These are phyloP conservation scores for Cicer pinnatifidum DNA, from an alignment of 306 rosid species.

Conservation along the genomic window DNA sequence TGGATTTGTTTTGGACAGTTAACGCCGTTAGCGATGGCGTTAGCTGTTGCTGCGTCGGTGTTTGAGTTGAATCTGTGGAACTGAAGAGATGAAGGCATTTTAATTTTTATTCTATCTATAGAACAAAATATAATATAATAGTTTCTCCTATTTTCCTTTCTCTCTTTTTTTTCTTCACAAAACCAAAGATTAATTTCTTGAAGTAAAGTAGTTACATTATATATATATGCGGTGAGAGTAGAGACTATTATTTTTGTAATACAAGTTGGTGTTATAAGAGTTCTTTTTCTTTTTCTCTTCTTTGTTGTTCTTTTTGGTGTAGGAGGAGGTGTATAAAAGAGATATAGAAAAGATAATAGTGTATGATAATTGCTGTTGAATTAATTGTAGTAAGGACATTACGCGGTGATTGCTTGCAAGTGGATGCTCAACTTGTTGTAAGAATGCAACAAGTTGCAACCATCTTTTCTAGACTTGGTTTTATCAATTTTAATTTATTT, in stretches of 20 bases:
- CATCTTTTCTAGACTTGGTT: constrained; percentile 56
- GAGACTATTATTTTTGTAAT: constrained; percentile 39
- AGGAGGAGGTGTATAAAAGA: not conserved
- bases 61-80: constrained; percentile 60
- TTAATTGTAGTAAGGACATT: constrained; percentile 55
- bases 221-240: constrained; percentile 22
- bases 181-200: constrained; percentile 34
- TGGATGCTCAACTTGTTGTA: constrained; percentile 66
- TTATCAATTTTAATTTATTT: constrained; percentile 13
- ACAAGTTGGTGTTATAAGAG: constrained; percentile 33
- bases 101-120: not conserved
- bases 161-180: not conserved
- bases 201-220: not conserved
- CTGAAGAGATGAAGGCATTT: constrained; percentile 78
- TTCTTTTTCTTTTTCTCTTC: constrained; percentile 13
- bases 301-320: not conserved
- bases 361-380: constrained; percentile 35
- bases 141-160: too few relatives aligned
- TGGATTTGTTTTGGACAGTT: constrained; percentile 54
- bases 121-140: too few relatives aligned
- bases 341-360: constrained; percentile 8
- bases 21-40: constrained; percentile 38
- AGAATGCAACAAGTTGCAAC: constrained; percentile 79
- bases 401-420: constrained; percentile 68
- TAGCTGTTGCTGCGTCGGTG: constrained; percentile 41